A percentile compares a stretch with the other conserved stretches of the same genome.
phyloP scores from a whole-genome alignment of 345 rosid species.

The Murraya paniculata region DNA sequence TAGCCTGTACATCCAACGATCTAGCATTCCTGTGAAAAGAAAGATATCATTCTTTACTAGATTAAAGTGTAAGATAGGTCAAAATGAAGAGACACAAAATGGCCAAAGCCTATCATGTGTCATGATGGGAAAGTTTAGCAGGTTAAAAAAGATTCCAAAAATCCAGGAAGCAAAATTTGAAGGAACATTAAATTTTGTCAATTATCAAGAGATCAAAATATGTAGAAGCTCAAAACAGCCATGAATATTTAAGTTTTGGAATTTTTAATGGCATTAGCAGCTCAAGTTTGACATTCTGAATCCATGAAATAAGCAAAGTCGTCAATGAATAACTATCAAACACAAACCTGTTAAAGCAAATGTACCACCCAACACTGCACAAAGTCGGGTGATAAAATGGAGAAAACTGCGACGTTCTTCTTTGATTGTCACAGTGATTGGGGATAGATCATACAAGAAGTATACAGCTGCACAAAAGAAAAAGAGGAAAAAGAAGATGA shows the following conservation, averaged over 20 bases:
- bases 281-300: not conserved
- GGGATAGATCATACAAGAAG: slow-evolving; percentile 94
- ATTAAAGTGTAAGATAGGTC: not conserved
- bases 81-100: not conserved
- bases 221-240: not conserved
- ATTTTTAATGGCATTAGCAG: not conserved
- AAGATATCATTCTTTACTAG: not conserved
- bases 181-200: not conserved
- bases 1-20: slow-evolving; percentile 94
- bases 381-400: slow-evolving; percentile 92
- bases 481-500: not conserved
- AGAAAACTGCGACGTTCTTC: slow-evolving; percentile 93
- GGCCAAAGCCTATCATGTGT: not conserved
- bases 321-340: not conserved
- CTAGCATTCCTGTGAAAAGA: slow-evolving; percentile 72
- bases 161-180: not conserved
- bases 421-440: slow-evolving; percentile 92
- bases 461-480: slow-evolving; percentile 64
- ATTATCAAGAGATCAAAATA: not conserved
- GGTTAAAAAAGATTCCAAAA: not conserved
- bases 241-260: not conserved
- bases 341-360: slow-evolving; percentile 92
- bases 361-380: slow-evolving; percentile 98
- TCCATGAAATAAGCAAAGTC: not conserved
- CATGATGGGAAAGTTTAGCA: not conserved